Percentiles rank a stretch among this genome's conserved stretches.
Conservation (phyloP, 2,329 filamentous ascomycete genomes). For the Orbilia oligospora region DNA sequence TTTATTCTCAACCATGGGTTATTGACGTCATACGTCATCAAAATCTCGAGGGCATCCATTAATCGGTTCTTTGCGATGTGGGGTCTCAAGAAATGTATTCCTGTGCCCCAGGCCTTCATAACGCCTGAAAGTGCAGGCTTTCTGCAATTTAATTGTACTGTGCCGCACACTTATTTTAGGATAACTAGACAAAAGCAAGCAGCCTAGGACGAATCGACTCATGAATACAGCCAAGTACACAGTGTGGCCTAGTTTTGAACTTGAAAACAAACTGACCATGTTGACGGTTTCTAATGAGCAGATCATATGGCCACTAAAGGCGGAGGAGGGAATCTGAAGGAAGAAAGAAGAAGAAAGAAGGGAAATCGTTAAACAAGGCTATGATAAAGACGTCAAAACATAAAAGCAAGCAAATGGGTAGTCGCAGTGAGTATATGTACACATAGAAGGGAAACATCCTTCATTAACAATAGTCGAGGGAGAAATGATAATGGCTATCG, state of each 20-base stretch:
- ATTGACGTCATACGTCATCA: too few relatives aligned
- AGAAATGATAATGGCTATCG: too few relatives aligned
- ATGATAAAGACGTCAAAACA: not conserved
- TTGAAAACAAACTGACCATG: not conserved
- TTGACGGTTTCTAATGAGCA: not conserved
- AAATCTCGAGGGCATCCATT: too few relatives aligned
- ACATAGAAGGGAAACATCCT: not conserved
- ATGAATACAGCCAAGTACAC: not conserved
- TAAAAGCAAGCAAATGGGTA: conserved; percentile 13
- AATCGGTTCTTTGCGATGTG: too few relatives aligned
- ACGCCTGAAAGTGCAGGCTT: too few relatives aligned
- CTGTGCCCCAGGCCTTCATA: too few relatives aligned
- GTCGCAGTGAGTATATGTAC: conserved; percentile 20
- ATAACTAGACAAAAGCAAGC: not conserved
- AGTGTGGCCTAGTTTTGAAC: not conserved
- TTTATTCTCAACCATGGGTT: too few relatives aligned
- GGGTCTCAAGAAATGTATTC: too few relatives aligned
- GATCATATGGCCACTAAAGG: not conserved
- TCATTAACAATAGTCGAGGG: not conserved
- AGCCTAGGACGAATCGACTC: not conserved
- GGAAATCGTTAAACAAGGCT: conserved; percentile 17
- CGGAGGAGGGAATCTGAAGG: not conserved
- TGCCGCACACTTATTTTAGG: not conserved
- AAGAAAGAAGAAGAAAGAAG: not conserved
- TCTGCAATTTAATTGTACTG: not conserved